A percentile compares a stretch with the other conserved stretches of the same genome.
Conservation (phyloP, 2,329 filamentous ascomycete genomes). For the Pseudopyrenochaeta lycopersici region DNA sequence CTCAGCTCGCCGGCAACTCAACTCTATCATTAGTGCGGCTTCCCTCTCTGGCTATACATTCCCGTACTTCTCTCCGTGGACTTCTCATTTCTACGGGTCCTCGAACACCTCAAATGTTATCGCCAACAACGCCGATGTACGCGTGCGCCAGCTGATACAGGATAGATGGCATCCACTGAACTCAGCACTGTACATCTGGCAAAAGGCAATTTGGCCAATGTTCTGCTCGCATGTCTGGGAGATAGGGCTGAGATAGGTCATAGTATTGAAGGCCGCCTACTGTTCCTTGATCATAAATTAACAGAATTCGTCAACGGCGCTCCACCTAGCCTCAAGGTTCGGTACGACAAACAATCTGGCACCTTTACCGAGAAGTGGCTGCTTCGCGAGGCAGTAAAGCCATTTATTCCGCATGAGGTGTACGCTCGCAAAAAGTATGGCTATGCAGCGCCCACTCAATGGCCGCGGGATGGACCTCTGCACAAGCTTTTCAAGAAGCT, state of each 20-base stretch:
- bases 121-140: slow-evolving; percentile 15
- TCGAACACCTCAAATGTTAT: slow-evolving; percentile 46
- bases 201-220: slow-evolving; percentile 29
- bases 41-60: no score
- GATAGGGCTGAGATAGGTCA: slow-evolving; percentile 57
- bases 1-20: no score
- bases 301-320: slow-evolving; percentile 50
- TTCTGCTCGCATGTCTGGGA: slow-evolving; percentile 54
- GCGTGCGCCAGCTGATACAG: slow-evolving; percentile 7
- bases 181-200: slow-evolving; percentile 31
- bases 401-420: slow-evolving; percentile 62
- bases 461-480: slow-evolving; percentile 54
- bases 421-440: slow-evolving; percentile 59
- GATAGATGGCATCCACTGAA: slow-evolving; percentile 34
- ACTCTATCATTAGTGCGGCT: no score
- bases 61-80: no score
- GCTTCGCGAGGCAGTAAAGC: slow-evolving; percentile 58
- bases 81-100: slow-evolving; percentile 22
- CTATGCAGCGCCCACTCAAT: slow-evolving; percentile 57
- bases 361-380: slow-evolving; percentile 59
- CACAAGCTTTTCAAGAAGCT: slow-evolving; percentile 42
- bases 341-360: slow-evolving; percentile 27
- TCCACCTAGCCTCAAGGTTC: slow-evolving; percentile 49
- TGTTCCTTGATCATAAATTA: slow-evolving; percentile 52
- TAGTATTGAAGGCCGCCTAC: slow-evolving; percentile 50